Evolutionary conservation across 2,329 filamentous ascomycete species (phyloP).

Genomic region (Tolypocladium paradoxum): DNA sequence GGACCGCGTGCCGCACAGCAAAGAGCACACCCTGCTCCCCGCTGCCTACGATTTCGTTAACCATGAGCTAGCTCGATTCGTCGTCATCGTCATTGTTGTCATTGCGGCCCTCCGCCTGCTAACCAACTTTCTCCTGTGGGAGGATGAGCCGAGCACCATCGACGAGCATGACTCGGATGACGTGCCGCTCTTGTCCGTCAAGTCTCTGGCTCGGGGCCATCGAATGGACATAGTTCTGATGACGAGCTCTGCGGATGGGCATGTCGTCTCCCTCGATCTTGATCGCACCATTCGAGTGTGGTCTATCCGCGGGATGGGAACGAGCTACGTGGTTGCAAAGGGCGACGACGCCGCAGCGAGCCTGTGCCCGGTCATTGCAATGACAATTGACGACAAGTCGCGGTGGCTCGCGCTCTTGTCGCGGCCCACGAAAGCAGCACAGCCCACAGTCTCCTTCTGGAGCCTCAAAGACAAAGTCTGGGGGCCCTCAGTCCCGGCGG

Average conservation of each 20-base stretch:
- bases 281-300: constrained; percentile 60
- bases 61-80: constrained; percentile 46
- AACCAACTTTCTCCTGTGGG: constrained; percentile 65
- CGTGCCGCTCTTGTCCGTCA: constrained; percentile 43
- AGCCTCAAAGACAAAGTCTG: constrained; percentile 46
- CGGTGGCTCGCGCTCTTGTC: constrained; percentile 58
- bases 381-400: constrained; percentile 54
- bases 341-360: constrained; percentile 28
- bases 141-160: constrained; percentile 39
- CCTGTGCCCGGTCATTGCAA: constrained; percentile 50
- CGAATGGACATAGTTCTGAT: constrained; percentile 59
- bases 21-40: constrained; percentile 23
- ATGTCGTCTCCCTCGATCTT: constrained; percentile 58
- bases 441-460: constrained; percentile 45
- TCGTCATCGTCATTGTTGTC: constrained; percentile 51
- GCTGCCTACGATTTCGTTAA: constrained; percentile 54
- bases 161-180: constrained; percentile 35
- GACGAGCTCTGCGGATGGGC: constrained; percentile 48
- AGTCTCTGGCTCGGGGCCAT: constrained; percentile 52
- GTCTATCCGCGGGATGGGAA: constrained; percentile 39
- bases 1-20: constrained; percentile 46
- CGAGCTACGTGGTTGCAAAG: constrained; percentile 29
- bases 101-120: constrained; percentile 56
- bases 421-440: constrained; percentile 23
- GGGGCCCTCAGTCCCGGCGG: constrained; percentile 41